A percentile compares a stretch with the other conserved stretches of the same genome.
phyloP scores from a whole-genome alignment of 345 rosid species.

The Conringia planisiliqua region DNA sequence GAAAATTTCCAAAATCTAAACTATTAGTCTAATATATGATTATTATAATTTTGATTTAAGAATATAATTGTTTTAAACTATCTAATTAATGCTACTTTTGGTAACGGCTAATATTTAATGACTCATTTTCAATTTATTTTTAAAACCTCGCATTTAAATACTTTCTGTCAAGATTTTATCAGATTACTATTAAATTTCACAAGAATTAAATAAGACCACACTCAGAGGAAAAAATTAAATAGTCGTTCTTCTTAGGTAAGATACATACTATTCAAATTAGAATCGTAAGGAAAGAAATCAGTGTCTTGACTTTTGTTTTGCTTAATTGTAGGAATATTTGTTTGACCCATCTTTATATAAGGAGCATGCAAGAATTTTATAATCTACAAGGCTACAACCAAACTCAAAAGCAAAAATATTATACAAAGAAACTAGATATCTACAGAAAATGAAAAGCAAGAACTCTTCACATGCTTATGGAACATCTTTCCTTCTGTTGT shows the following conservation, averaged over 20 bases:
- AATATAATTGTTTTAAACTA: too few relatives aligned
- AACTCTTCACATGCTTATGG: conserved; percentile 9
- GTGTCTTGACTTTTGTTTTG: neutral
- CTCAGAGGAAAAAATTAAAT: neutral
- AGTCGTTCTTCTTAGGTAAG: neutral
- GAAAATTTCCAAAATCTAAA: too few relatives aligned
- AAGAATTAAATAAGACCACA: neutral
- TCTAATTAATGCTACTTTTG: too few relatives aligned
- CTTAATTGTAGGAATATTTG: neutral
- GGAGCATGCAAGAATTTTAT: neutral
- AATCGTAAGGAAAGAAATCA: neutral
- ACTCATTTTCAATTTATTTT: neutral
- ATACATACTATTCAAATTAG: neutral
- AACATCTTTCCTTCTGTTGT: conserved; percentile 4
- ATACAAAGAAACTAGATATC: neutral
- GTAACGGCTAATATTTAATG: too few relatives aligned
- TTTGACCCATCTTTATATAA: neutral
- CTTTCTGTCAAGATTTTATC: neutral
- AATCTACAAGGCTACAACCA: neutral
- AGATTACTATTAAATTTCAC: neutral
- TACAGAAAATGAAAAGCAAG: conserved; percentile 5
- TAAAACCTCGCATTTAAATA: neutral
- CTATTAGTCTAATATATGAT: too few relatives aligned
- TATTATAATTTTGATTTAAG: too few relatives aligned
- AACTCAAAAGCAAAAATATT: neutral